These are phyloP conservation scores for Phascolomyces articulosus DNA, from an alignment of 371 early-diverging fungal species.

Conservation along the genomic window DNA sequence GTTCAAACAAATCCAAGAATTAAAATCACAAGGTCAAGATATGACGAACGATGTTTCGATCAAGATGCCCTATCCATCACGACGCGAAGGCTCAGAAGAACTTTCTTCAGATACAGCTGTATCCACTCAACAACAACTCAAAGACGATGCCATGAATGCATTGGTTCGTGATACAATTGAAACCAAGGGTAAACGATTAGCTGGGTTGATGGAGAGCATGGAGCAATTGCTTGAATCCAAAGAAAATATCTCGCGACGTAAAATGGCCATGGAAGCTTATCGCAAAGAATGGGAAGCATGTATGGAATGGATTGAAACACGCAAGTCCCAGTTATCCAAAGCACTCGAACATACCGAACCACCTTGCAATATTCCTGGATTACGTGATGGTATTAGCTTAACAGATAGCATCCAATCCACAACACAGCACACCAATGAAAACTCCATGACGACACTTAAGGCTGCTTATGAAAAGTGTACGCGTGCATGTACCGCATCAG, in stretches of 20 bases:
- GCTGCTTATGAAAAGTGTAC: slow-evolving; percentile 28
- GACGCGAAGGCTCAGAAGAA: slow-evolving; percentile 4
- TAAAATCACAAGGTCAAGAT: slow-evolving; percentile 6
- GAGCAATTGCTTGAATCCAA: slow-evolving; percentile 38
- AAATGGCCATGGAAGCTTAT: slow-evolving; percentile 30
- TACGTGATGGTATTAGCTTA: slow-evolving; percentile 31
- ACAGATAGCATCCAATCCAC: slow-evolving; percentile 30
- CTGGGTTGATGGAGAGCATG: slow-evolving; percentile 31
- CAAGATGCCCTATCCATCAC: slow-evolving; percentile 38
- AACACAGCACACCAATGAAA: slow-evolving; percentile 30
- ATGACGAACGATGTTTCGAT: slow-evolving; percentile 35
- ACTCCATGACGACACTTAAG: slow-evolving; percentile 18
- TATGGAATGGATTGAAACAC: slow-evolving; percentile 37
- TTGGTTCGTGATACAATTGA: slow-evolving; percentile 40
- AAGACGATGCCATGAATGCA: slow-evolving; percentile 41
- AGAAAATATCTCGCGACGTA: slow-evolving; percentile 41
- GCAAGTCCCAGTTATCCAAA: slow-evolving; percentile 1
- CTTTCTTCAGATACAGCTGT: not conserved
- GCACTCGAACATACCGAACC: not conserved
- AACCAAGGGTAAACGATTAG: slow-evolving; percentile 27
- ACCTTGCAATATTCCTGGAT: slow-evolving; percentile 13
- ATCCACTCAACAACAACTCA: slow-evolving; percentile 24
- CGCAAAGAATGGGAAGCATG: slow-evolving; percentile 30
- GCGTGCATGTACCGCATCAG: not conserved
- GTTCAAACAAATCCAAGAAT: slow-evolving; percentile 33